Base-by-base conservation (phyloP, 1,284 basidiomycete species). In the Austroboletus novae-zelandiae region DNA sequence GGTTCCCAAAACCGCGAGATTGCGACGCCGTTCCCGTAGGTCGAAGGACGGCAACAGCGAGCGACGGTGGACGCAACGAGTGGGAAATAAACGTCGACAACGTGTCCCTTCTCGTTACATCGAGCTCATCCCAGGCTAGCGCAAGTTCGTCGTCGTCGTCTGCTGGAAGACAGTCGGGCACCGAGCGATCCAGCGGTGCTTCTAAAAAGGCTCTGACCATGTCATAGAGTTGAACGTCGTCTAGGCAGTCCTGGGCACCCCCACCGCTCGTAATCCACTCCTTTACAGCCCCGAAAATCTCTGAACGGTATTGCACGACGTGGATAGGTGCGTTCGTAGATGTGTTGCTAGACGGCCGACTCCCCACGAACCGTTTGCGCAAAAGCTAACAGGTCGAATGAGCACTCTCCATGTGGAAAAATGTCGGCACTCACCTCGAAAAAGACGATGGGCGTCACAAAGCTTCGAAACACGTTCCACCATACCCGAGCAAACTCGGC, bases 381-480 rank as follows among this genome's bases (percentile, higher is more conserved):
- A 91, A 68, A 18, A 90, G 74, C 88, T 91, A 39, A 39, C 23
- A 31, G 4, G 47, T 29, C 40, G 23, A 61, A 13, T 58, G 56
- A 20, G 31, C 55, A 47, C 44, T 45, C 35, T 17, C 41, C 17
- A 41, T n/a, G 27, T 39, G 10, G 43, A 10, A 35, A 37, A 8
- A 15, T 9, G 9, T 23, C 20, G 20, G 5, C 15, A 61, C 77
- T 55, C 59, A 90, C 89, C 81, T 92, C 88, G 62, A 92, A 91
- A 58, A 92, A 84, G 1, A 86, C 84, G 20, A 86, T 67, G 0
- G 89, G 89, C 0, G 84, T 83, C 9, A 91, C 77, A 57, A 91
- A 90, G 59, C 84, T 89, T 40, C 89, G 76, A 63, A 86, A 91
- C 15, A 81, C 78, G 52, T 78, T 82, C 86, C 89, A 92, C 86